phyloP scores from a whole-genome alignment of 352 stramenopile species.

The Phytophthora capsici region DNA sequence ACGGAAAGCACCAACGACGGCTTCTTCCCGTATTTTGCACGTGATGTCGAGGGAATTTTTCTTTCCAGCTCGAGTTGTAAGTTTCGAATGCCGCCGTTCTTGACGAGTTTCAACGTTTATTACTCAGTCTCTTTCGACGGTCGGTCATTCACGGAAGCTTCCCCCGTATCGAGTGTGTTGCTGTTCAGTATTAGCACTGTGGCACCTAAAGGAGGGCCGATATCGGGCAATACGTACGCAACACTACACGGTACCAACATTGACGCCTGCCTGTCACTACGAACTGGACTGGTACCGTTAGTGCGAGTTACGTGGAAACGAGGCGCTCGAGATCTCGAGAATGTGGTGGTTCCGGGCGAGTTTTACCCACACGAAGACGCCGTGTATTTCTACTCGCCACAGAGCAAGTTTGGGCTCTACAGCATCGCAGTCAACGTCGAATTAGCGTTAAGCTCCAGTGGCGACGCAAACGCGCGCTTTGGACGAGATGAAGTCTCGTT shows the following conservation, averaged over 20 bases:
- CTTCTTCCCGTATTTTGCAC: conserved; percentile 46
- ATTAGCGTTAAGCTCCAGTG: conserved; percentile 33
- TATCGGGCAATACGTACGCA: conserved; percentile 77
- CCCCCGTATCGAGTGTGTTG: conserved; percentile 39
- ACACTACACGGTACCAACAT: conserved; percentile 69
- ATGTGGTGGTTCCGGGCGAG: conserved; percentile 58
- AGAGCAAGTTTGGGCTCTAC: conserved; percentile 77
- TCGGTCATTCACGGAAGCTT: conserved; percentile 51
- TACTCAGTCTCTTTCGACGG: conserved; percentile 71
- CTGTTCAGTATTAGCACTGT: conserved; percentile 64
- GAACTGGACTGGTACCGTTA: conserved; percentile 30
- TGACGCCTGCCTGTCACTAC: conserved; percentile 48
- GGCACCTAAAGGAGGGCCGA: conserved; percentile 60
- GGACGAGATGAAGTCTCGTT: conserved; percentile 72
- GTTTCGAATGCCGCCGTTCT: conserved; percentile 49
- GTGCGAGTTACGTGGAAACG: conserved; percentile 69
- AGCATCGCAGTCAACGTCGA: conserved; percentile 72
- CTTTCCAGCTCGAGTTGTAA: conserved; percentile 47
- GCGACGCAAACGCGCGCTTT: conserved; percentile 41
- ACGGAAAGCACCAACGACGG: conserved; percentile 32
- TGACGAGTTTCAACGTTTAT: conserved; percentile 69
- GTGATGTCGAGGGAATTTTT: conserved; percentile 49
- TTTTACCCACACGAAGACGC: conserved; percentile 67
- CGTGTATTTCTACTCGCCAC: conserved; percentile 79
- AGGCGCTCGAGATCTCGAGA: conserved; percentile 64